Conservation (phyloP, 2,329 filamentous ascomycete genomes). For the Exophiala aquamarina region DNA sequence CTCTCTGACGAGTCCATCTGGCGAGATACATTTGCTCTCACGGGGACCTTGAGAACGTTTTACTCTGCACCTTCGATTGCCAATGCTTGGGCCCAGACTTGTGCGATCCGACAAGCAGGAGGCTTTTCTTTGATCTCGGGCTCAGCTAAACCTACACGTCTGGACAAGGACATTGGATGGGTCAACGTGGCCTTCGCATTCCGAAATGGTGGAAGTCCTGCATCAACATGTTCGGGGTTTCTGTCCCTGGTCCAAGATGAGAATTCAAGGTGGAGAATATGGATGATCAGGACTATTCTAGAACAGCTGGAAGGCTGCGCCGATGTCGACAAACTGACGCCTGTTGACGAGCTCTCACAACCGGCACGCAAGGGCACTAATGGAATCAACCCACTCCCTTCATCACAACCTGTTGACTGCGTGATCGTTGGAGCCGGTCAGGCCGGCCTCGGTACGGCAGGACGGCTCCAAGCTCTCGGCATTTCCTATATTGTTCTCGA, state of each 20-base stretch:
- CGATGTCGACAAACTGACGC: slow-evolving; percentile 24
- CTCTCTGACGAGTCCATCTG: slow-evolving; percentile 22
- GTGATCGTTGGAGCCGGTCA: slow-evolving; percentile 45
- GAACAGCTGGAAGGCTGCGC: slow-evolving; percentile 26
- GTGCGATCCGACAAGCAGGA: not conserved
- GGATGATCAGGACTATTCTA: slow-evolving; percentile 25
- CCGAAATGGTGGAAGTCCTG: slow-evolving; percentile 2
- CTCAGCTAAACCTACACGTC: slow-evolving; percentile 5
- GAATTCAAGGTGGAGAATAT: slow-evolving; percentile 29
- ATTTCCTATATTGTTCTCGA: slow-evolving; percentile 48
- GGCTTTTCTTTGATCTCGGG: slow-evolving; percentile 7
- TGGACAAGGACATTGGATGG: slow-evolving; percentile 15
- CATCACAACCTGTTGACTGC: slow-evolving; percentile 29
- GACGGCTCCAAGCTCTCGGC: slow-evolving; percentile 44
- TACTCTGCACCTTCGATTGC: slow-evolving; percentile 23
- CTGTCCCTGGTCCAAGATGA: slow-evolving; percentile 15
- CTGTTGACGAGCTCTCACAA: not conserved
- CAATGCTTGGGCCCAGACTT: slow-evolving; percentile 24
- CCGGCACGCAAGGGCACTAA: not conserved
- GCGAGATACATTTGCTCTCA: slow-evolving; percentile 31
- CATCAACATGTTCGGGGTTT: slow-evolving; percentile 11
- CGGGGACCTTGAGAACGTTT: slow-evolving; percentile 29
- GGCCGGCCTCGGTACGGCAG: slow-evolving; percentile 44
- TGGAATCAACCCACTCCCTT: not conserved
- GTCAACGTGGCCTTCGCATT: slow-evolving; percentile 17